These are phyloP conservation scores for Suillus subalutaceus DNA, from an alignment of 768 basidiomycete genomes.

Conservation along the genomic window DNA sequence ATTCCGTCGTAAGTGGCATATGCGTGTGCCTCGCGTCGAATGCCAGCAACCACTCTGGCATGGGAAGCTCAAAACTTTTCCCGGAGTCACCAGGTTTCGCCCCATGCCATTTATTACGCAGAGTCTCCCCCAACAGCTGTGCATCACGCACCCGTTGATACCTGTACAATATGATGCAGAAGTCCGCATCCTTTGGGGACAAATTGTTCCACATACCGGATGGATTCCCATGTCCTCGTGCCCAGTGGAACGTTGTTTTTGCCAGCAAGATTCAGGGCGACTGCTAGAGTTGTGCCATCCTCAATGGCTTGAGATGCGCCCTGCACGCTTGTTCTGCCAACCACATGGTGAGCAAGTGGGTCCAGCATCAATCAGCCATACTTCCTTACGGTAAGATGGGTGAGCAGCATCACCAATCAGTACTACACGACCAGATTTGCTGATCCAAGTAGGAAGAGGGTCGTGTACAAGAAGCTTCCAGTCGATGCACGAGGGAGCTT, in stretches of 20 bases:
- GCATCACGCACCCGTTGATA: conserved; percentile 27
- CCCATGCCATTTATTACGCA: conserved; percentile 28
- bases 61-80: conserved; percentile 20
- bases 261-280: conserved; percentile 23
- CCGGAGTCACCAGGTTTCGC: conserved; percentile 20
- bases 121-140: conserved; percentile 28
- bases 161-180: conserved; percentile 10
- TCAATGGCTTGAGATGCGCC: conserved; percentile 47
- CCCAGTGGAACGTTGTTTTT: conserved; percentile 13
- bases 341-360: not conserved
- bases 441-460: conserved; percentile 42
- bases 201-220: conserved; percentile 12
- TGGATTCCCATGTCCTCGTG: conserved; percentile 19
- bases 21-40: conserved; percentile 30
- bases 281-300: conserved; percentile 40
- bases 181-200: not conserved
- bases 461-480: conserved; percentile 43
- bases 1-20: conserved; percentile 26
- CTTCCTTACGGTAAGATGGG: conserved; percentile 29
- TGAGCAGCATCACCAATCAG: conserved; percentile 35
- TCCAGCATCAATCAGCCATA: not conserved
- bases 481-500: conserved; percentile 34
- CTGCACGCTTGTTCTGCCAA: conserved; percentile 25
- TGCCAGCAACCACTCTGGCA: conserved; percentile 32
- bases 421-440: conserved; percentile 21